Conservation (phyloP, 2,329 filamentous ascomycete genomes). For the Fusarium foetens region DNA sequence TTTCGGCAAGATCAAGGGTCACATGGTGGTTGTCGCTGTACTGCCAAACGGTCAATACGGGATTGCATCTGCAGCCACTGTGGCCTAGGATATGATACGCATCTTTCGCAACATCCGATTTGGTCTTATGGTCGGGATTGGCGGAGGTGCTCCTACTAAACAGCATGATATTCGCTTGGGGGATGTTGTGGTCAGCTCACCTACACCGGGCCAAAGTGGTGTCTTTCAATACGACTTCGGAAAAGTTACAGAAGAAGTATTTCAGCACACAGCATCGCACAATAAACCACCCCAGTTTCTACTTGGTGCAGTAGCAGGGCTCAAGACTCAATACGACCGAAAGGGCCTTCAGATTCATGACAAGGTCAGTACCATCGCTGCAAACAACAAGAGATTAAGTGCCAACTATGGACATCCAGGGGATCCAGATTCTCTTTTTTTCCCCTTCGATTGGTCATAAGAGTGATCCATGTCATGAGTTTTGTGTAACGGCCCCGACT, state of each 20-base stretch:
- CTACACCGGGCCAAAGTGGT: fast-evolving
- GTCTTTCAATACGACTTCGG: neutral
- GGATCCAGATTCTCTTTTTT: neutral
- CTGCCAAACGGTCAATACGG: neutral
- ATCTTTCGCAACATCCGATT: neutral
- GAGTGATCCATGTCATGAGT: fast-evolving
- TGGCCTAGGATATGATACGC: neutral
- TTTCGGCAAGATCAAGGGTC: neutral
- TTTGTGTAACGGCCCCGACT: fast-evolving
- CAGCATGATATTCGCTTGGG: neutral
- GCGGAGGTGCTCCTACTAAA: fast-evolving
- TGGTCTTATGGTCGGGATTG: neutral
- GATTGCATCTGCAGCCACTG: fast-evolving
- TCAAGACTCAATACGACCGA: fast-evolving
- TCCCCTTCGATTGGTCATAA: fast-evolving
- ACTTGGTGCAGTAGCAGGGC: fast-evolving
- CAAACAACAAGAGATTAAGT: fast-evolving
- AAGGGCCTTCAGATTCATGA: neutral
- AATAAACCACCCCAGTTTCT: fast-evolving
- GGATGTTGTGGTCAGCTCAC: neutral
- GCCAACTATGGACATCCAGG: neutral
- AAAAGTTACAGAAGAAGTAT: neutral
- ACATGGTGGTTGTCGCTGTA: neutral
- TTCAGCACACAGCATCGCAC: fast-evolving
- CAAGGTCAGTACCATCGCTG: fast-evolving